Percentiles rank a stretch among this genome's conserved stretches.
phyloP scores from a whole-genome alignment of 768 basidiomycete genomes.

The Mycena pura region DNA sequence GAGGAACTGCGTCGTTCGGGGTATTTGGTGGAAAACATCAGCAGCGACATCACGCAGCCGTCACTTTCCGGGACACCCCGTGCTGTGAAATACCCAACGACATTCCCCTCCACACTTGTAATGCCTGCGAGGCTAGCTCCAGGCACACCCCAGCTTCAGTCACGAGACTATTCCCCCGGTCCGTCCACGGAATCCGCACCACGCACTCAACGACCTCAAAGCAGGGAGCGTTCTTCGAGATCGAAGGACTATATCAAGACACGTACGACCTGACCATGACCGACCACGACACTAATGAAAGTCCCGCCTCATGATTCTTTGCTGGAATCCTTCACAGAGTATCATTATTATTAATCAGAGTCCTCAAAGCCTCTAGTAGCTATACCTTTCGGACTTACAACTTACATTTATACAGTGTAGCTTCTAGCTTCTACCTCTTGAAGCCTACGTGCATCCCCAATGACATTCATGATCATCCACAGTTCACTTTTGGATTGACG shows the following conservation, averaged over 20 bases:
- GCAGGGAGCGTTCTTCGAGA: not conserved
- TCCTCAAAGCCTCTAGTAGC: constrained; percentile 14
- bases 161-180: no score
- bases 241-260: not conserved
- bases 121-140: not conserved
- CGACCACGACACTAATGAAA: constrained; percentile 11
- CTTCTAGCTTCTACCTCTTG: no score
- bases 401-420: constrained; percentile 13
- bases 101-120: constrained; percentile 3
- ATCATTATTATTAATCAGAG: constrained; percentile 19
- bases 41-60: constrained; percentile 26
- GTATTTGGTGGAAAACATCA: constrained; percentile 21
- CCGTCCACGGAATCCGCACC: no score
- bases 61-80: constrained; percentile 13
- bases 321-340: not conserved
- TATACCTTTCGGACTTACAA: constrained; percentile 1
- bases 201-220: not conserved
- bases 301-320: not conserved
- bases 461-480: no score
- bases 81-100: constrained; percentile 20
- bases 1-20: constrained; percentile 17
- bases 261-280: constrained; percentile 6
- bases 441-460: no score
- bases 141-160: constrained; percentile 6
- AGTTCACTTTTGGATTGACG: no score